Base-by-base conservation (phyloP, 768 basidiomycete species). In the Lentinus tigrinus region DNA sequence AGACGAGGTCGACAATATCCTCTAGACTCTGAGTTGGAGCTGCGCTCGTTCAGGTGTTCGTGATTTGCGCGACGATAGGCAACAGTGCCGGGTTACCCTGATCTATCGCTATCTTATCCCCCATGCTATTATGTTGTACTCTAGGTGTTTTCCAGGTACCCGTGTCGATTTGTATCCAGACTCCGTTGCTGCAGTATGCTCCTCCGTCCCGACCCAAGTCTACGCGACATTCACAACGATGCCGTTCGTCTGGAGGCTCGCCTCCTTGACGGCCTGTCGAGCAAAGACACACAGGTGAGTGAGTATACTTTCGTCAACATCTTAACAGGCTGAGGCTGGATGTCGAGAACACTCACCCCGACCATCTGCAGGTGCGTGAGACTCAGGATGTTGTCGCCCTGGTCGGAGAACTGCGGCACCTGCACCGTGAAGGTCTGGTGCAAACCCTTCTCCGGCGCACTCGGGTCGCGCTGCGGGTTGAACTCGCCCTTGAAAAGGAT, bases 401-500 rank as follows among this genome's bases (percentile, higher is more conserved):
- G n/a, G 31, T 31, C 31, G 31, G 31, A 11, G 52, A 51, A 34
- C 14, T 26, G 19, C 8, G 80, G 80, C 13, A 82, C 65, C 34
- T 67, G 67, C 4, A 82, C 70, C 3, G 76, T 74, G 57, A 80
- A 78, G 61, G 80, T 80, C 54, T 82, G 69, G 67, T 78, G 74
- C 11, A 80, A 78, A 17, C 72, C 74, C 54, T 72, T 69, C 40
- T 19, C 39, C 1, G 66, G 64, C 26, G 66, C 59, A 2, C 36
- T 5, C 11, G 71, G 59, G 19, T 75, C 65, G 56, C 61, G 67
- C 56, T 75, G 61, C 0, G 82, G 81, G 24, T 67, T 61, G 56
- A 73, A 83, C 10, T 67, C 67, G 17, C 81, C 82, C 42, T 74
- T 76, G 67, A 79, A 82, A 46, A 83, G 68, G n/a, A 82, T 73